Percentiles rank a stretch among this genome's conserved stretches.
Conservation (phyloP, 768 basidiomycete genomes). For the Hysterangium stoloniferum region DNA sequence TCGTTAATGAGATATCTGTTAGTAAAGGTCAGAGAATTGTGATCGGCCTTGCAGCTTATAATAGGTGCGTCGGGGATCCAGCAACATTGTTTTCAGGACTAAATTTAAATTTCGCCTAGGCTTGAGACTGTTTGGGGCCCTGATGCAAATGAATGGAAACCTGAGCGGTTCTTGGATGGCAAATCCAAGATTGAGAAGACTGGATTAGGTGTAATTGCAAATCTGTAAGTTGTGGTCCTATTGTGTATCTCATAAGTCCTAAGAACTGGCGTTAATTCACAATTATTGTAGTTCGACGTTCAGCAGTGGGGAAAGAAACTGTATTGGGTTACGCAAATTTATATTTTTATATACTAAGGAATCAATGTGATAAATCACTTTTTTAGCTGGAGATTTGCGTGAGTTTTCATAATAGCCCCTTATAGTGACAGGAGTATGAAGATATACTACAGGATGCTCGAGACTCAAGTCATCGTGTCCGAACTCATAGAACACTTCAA, state of each 20-base stretch:
- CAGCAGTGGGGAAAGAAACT: background rate
- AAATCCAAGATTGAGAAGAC: conserved; percentile 15
- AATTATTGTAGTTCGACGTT: background rate
- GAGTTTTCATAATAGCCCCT: background rate
- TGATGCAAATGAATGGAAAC: conserved; percentile 24
- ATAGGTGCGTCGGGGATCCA: conserved; percentile 30
- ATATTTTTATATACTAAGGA: background rate
- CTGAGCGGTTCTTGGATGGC: conserved; percentile 18
- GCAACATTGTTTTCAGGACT: background rate
- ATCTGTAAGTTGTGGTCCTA: background rate
- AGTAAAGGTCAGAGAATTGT: conserved; percentile 45
- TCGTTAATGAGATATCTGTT: conserved; percentile 34
- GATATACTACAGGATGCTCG: conserved; percentile 20
- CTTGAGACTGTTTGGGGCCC: conserved; percentile 25
- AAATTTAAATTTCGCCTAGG: conserved; percentile 12
- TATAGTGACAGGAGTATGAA: background rate
- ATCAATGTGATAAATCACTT: background rate
- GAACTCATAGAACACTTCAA: conserved; percentile 31
- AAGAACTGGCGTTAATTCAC: background rate
- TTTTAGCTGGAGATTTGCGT: conserved; percentile 10
- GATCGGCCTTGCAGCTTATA: conserved; percentile 46
- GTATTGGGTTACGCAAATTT: conserved; percentile 2
- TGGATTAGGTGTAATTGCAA: conserved; percentile 5
- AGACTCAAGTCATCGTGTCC: conserved; percentile 28
- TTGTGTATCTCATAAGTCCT: no score